Evolutionary conservation across 805 yeast genomes (phyloP), one percentile per base, ranked within the genome.

Genomic region (Yarrowia hollandica): DNA sequence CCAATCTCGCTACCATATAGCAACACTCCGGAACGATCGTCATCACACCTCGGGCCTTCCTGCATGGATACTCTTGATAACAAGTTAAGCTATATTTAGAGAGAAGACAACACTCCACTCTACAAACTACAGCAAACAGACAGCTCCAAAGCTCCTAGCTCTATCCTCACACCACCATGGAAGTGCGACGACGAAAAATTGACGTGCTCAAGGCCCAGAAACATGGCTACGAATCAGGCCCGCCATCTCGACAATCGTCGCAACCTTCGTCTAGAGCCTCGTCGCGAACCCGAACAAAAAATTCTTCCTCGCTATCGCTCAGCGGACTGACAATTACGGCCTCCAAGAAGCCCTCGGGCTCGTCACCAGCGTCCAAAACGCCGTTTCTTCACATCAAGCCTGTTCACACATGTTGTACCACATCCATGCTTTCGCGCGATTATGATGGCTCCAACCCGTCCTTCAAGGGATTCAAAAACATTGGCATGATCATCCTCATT

Each of bases 381-480:
- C 58, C 58, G 6, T 52, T 25, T n/a, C 44, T 52, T 12, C 58
- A 52, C 58, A 52, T 52, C 42, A 35, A 37, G 15, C 58, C 58
- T 12, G 44, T 35, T 3, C 58, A 52, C 26, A 37, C 44, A 11
- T 26, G 34, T 10, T 35, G 42, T 44, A 35, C 58, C 19, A 18
- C 42, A 11, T 60, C 62, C 10, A 44, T 60, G 35, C 33, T 60
- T 5, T 60, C 62, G n/a, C 55, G 58, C 19, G 59, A 38, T 10
- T 39, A 35, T 15, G 44, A 54, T 15, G 41, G 50, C 42, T 34
- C 37, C 15, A 35, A 42, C 16, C 64, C 67, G 12, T 68, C 72
- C 12, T 71, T 64, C 61, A 64, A 66, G 14, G 80, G 80, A 14
- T 71, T 76, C 64, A 71, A 72, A 42, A 77, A 76, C 60, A 64